These are phyloP conservation scores for Senna tora DNA, from an alignment of 306 rosid genomes.

Conservation along the genomic window DNA sequence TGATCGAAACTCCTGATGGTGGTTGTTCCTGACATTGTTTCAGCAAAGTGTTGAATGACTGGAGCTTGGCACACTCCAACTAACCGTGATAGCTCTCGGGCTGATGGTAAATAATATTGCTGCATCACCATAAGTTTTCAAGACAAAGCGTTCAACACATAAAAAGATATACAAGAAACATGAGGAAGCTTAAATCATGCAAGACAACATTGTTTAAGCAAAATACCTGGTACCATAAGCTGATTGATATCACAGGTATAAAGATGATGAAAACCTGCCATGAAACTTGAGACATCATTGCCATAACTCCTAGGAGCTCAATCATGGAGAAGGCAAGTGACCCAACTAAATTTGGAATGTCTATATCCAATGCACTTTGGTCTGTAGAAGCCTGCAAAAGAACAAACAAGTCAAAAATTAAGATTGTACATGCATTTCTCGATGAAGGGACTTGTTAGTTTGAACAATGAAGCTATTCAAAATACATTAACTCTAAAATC, in stretches of 20 bases:
- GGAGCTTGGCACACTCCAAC: slow-evolving; percentile 79
- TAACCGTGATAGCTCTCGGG: slow-evolving; percentile 66
- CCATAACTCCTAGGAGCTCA: slow-evolving; percentile 60
- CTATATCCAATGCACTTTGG: slow-evolving; percentile 55
- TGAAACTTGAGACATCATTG: slow-evolving; percentile 65
- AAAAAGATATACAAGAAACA: slow-evolving; percentile 10
- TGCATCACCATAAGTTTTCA: slow-evolving; percentile 18
- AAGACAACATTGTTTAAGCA: slow-evolving; percentile 13
- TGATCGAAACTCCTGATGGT: slow-evolving; percentile 72
- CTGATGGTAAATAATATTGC: slow-evolving; percentile 42
- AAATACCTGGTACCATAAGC: slow-evolving; percentile 81
- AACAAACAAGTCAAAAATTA: neutral
- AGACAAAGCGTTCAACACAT: slow-evolving; percentile 12
- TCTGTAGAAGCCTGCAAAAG: slow-evolving; percentile 57
- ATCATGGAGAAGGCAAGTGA: slow-evolving; percentile 41
- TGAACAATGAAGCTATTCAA: neutral
- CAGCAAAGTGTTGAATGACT: slow-evolving; percentile 71
- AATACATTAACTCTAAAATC: neutral
- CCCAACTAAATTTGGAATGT: slow-evolving; percentile 39
- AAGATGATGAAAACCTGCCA: slow-evolving; percentile 67
- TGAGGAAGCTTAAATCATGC: neutral
- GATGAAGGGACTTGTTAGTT: too few relatives aligned
- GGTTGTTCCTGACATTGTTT: slow-evolving; percentile 72
- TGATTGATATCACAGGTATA: slow-evolving; percentile 59
- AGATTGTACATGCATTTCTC: neutral